Conservation (phyloP, 345 rosid genomes). For the Hevea brasiliensis region DNA sequence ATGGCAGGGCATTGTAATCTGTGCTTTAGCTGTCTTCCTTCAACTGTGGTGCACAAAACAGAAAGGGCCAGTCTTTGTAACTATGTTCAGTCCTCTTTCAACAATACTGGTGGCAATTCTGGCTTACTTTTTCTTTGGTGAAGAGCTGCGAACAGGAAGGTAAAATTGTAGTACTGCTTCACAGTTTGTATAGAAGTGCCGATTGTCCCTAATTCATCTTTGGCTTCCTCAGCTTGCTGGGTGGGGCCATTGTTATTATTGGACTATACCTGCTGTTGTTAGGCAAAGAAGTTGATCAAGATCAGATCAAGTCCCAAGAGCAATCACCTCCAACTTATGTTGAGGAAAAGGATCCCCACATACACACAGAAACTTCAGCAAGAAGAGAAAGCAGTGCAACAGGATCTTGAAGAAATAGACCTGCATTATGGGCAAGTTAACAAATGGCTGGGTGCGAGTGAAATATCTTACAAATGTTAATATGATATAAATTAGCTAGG, state of each 20-base stretch:
- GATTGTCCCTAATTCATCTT: not conserved
- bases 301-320: constrained; percentile 9
- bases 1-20: constrained; percentile 18
- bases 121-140: constrained; percentile 34
- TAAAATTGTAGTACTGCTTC: constrained; percentile 4
- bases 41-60: constrained; percentile 34
- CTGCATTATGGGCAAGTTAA: too few relatives aligned
- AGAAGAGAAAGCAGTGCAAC: not conserved
- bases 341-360: not conserved
- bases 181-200: not conserved
- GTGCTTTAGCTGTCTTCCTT: constrained; percentile 15
- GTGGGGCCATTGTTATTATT: constrained; percentile 28
- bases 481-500: too few relatives aligned
- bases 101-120: constrained; percentile 24
- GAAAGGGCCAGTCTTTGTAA: constrained; percentile 34
- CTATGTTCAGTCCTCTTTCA: constrained; percentile 29
- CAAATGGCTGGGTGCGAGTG: too few relatives aligned
- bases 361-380: constrained; percentile 8
- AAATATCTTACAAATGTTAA: too few relatives aligned
- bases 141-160: constrained; percentile 29
- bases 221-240: constrained; percentile 24
- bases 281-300: constrained; percentile 35
- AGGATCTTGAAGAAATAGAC: constrained; percentile 8
- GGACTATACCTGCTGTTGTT: constrained; percentile 30
- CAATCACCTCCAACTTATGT: constrained; percentile 11